Conservation (phyloP, 2,329 filamentous ascomycete genomes). For the Dichotomopilus funicola region DNA sequence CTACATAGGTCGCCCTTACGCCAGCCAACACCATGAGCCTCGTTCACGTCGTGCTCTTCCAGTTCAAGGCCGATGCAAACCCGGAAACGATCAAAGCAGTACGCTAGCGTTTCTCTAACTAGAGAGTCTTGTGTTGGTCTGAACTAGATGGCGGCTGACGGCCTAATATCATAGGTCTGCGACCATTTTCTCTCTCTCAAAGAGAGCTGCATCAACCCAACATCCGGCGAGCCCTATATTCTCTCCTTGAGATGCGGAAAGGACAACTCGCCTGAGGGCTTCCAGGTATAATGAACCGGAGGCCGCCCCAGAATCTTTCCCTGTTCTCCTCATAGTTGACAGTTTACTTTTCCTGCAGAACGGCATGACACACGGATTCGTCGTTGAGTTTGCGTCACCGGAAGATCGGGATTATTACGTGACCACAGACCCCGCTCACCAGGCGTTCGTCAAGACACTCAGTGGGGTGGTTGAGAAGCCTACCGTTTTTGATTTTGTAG, state of each 20-base stretch:
- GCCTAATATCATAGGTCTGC: slow-evolving; percentile 23
- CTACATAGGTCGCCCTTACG: too few species aligned
- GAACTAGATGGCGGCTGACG: background rate
- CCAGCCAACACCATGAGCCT: background rate
- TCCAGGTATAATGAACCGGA: slow-evolving; percentile 30
- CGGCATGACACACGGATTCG: slow-evolving; percentile 59
- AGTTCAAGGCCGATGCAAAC: slow-evolving; percentile 16
- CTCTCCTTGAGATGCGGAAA: slow-evolving; percentile 48
- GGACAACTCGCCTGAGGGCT: slow-evolving; percentile 55
- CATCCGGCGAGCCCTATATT: slow-evolving; percentile 52
- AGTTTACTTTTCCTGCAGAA: slow-evolving; percentile 41
- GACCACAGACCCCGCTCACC: slow-evolving; percentile 54
- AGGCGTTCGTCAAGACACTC: slow-evolving; percentile 47
- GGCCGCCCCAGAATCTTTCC: too few species aligned
- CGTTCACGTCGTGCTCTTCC: slow-evolving; percentile 13
- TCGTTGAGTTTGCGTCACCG: slow-evolving; percentile 56
- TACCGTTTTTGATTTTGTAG: slow-evolving; percentile 53
- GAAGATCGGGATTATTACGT: slow-evolving; percentile 64
- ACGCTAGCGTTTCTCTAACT: slow-evolving; percentile 6
- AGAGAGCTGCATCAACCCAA: slow-evolving; percentile 54
- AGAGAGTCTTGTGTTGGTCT: background rate
- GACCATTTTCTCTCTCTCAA: slow-evolving; percentile 39
- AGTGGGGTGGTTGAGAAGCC: slow-evolving; percentile 42
- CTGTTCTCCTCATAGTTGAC: slow-evolving; percentile 24
- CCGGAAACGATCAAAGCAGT: slow-evolving; percentile 28